Evolutionary conservation across 2,329 filamentous ascomycete species (phyloP).

Genomic region (Pseudocercospora macadamiae): DNA sequence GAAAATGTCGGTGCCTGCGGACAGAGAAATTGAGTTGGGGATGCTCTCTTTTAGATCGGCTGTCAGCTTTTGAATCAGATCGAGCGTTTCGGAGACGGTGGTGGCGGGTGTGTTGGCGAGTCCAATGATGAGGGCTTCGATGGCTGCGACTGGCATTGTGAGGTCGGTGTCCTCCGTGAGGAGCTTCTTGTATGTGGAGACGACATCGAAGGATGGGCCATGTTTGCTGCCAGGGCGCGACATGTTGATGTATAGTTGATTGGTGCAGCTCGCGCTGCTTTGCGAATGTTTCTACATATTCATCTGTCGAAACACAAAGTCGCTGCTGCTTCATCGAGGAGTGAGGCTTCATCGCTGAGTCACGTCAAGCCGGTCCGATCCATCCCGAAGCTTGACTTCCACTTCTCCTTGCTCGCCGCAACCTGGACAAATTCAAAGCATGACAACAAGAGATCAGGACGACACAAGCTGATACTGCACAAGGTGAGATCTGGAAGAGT

Average conservation of each 20-base stretch:
- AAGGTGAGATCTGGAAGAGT: too few relatives aligned
- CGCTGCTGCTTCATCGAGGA: too few relatives aligned
- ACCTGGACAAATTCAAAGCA: too few relatives aligned
- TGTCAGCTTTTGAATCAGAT: constrained; percentile 77
- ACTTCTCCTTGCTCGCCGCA: too few relatives aligned
- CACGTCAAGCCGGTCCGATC: neutral
- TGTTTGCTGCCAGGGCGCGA: constrained; percentile 1
- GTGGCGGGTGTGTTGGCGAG: constrained; percentile 77
- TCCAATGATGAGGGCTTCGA: constrained; percentile 85
- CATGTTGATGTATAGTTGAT: neutral
- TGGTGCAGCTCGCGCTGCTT: constrained; percentile 14
- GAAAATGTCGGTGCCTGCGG: constrained; percentile 93
- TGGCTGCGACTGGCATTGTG: constrained; percentile 94
- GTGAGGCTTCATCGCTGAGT: neutral
- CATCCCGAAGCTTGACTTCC: neutral
- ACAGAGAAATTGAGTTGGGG: constrained; percentile 86
- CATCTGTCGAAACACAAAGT: too few relatives aligned
- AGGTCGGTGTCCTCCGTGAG: constrained; percentile 75
- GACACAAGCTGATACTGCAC: too few relatives aligned
- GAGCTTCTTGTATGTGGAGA: constrained; percentile 66
- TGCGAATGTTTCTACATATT: constrained; percentile 9
- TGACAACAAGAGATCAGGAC: too few relatives aligned
- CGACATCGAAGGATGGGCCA: constrained; percentile 52
- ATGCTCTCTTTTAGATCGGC: constrained; percentile 75
- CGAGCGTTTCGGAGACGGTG: constrained; percentile 92